These are phyloP conservation scores for Delonix regia DNA, from an alignment of 306 rosid species.

Conservation along the genomic window DNA sequence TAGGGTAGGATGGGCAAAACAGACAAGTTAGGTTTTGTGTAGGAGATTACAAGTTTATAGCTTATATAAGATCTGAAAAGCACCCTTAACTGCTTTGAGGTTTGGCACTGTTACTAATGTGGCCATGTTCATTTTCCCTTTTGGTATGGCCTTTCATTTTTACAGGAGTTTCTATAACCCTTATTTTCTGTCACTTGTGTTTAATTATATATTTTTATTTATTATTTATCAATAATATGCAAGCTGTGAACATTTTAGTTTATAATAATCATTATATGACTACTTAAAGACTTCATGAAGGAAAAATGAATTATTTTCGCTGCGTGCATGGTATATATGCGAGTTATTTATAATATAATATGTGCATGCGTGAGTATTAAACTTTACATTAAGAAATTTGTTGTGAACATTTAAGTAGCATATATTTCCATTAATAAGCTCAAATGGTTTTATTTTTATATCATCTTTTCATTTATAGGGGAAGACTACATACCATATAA, in stretches of 20 bases:
- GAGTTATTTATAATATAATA: not conserved
- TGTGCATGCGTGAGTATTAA: not conserved
- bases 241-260: constrained; percentile 20
- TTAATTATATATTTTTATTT: constrained; percentile 25
- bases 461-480: not conserved
- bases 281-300: not conserved
- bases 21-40: constrained; percentile 59
- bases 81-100: constrained; percentile 67
- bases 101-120: constrained; percentile 57
- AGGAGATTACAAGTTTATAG: constrained; percentile 39
- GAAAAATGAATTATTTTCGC: not conserved
- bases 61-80: constrained; percentile 53
- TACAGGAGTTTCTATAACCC: constrained; percentile 49
- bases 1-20: constrained; percentile 48
- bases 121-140: constrained; percentile 58
- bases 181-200: no score
- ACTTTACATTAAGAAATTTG: not conserved
- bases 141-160: constrained; percentile 49
- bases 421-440: constrained; percentile 6
- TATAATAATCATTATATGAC: constrained; percentile 12
- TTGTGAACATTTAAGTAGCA: not conserved
- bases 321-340: not conserved
- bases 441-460: not conserved
- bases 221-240: not conserved
- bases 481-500: not conserved